Base-by-base conservation (phyloP, 2,329 filamentous ascomycete species). In the Hypoxylon sp. region DNA sequence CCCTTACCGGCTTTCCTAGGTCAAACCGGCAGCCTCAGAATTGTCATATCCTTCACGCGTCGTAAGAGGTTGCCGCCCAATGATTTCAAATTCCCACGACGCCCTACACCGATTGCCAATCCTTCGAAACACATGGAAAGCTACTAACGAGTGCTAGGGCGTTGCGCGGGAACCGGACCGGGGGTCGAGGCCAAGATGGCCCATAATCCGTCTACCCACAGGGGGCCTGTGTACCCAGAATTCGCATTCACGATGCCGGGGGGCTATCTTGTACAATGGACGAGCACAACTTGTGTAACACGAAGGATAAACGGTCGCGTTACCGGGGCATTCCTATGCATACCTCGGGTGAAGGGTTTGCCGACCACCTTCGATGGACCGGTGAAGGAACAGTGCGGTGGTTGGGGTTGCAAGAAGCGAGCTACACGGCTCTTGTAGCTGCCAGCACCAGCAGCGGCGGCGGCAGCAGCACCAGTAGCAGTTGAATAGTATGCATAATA, bases 81-180 rank as follows among this genome's bases (percentile, higher is more conserved):
- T 52, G 35, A 62, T 70, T 63, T 21, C 32, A 46, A 67, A 56
- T 47, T 56, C 47, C 50, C 29, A 58, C 62, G 21, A 60, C 50
- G 48, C 53, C 67, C 56, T 64, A 63, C 48, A 46, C 54, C 50
- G 44, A 54, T 67, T 11, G 35, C 46, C 48, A 70, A 68, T 68
- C 65, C 68, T 70, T 70, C 68, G 68, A 70, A 70, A 66, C 68
- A 60, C 57, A 66, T 68, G 55, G 65, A 70, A 70, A 68, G 62
- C 51, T 66, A 61, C 58, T 57, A 61, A 65, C 48, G 58, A 54
- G 65, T 62, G 62, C 65, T 68, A 68, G 65, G 68, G 62, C 62
- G 51, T 70, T 68, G 62, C 68, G 68, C 68, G 68, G 68, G 62
- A 70, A 68, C 68, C 68, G 68, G 65, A 70, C 68, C 68, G 62